Base-by-base conservation (phyloP, 1,284 basidiomycete species). In the Erythrobasidium hasegawianum region DNA sequence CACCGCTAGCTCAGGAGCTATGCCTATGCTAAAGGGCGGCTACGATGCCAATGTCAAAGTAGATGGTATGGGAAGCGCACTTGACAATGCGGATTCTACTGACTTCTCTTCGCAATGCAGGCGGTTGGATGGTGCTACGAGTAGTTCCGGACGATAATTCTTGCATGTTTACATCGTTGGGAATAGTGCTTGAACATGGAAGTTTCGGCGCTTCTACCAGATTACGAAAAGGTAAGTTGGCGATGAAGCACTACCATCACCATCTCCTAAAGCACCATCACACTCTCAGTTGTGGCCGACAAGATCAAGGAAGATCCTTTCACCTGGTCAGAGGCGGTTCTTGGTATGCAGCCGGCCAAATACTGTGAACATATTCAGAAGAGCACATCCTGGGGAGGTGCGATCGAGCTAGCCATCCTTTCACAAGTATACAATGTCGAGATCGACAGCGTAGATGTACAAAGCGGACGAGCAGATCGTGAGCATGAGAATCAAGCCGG, bases 401-500 rank as follows among this genome's bases (percentile, higher is more conserved):
- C 93, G 1, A 95, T 96, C 74, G 13, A 76, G 58, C 71, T 76
- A 0, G 80, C 86, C 2, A 85, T 95, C 71, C 85, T 96, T 67
- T 85, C 92, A 0, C 79, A 84, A 11, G 84, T 93, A 76, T 95
- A 87, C 76, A 78, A 80, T 39, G 87, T 88, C 0, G 92, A 95
- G 77, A 95, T 97, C 53, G 84, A 85, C 5, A 91, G 88, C 60
- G 83, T 96, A 62, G 93, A 97, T 75, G 89, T 97, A 54, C 88
- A 93, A 75, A 90, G 89, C 0, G 92, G 93, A 0, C 50, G 54
- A 60, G 64, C 59, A 20, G 52, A 66, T 41, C 39, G 62, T 66
- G 55, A 20, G 68, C 26, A 29, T n/a, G 5, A 38, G n/a, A n/a
- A n/a, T n/a, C n/a, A n/a, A n/a, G n/a, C n/a, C n/a, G n/a, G n/a